Percentiles rank a stretch among this genome's conserved stretches.
These are phyloP conservation scores for Candida hispaniensis DNA, from an alignment of 805 yeast species.

Conservation along the genomic window DNA sequence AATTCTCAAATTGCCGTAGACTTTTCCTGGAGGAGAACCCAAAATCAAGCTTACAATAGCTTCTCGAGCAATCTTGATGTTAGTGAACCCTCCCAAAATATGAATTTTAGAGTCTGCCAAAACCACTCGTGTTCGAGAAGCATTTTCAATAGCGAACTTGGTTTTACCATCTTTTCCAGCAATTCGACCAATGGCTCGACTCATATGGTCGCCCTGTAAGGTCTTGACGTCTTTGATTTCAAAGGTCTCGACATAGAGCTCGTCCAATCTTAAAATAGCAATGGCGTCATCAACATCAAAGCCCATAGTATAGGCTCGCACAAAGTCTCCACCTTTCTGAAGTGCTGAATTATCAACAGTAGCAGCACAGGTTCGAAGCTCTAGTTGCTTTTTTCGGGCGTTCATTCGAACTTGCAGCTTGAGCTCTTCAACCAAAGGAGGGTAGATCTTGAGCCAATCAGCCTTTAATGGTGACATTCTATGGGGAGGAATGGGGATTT, in stretches of 20 bases:
- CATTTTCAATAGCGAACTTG: conserved; percentile 96
- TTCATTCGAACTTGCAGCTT: conserved; percentile 96
- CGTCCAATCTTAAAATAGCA: conserved; percentile 87
- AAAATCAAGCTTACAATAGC: conserved; percentile 88
- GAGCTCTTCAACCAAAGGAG: conserved; percentile 89
- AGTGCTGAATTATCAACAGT: conserved; percentile 90
- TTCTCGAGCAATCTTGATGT: conserved; percentile 97
- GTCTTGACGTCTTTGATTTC: conserved; percentile 97
- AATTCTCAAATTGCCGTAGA: conserved; percentile 91
- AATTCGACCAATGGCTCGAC: conserved; percentile 98
- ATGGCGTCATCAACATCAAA: conserved; percentile 96
- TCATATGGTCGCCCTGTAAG: conserved; percentile 86
- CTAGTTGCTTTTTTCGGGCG: conserved; percentile 65
- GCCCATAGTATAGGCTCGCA: conserved; percentile 90
- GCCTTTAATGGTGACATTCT: conserved; percentile 88
- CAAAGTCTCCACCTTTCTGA: conserved; percentile 96
- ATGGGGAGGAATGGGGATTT: conserved; percentile 92
- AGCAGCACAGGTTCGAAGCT: conserved; percentile 66
- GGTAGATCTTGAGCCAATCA: conserved; percentile 88
- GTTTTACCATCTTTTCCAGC: conserved; percentile 99
- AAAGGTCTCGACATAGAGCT: conserved; percentile 90
- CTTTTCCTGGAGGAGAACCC: conserved; percentile 98
- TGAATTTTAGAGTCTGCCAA: conserved; percentile 95
- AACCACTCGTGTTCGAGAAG: conserved; percentile 95
- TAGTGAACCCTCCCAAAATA: conserved; percentile 92